phyloP scores from a whole-genome alignment of 2,329 filamentous ascomycete genomes.

The Hymenotorrendiella dingleyae region DNA sequence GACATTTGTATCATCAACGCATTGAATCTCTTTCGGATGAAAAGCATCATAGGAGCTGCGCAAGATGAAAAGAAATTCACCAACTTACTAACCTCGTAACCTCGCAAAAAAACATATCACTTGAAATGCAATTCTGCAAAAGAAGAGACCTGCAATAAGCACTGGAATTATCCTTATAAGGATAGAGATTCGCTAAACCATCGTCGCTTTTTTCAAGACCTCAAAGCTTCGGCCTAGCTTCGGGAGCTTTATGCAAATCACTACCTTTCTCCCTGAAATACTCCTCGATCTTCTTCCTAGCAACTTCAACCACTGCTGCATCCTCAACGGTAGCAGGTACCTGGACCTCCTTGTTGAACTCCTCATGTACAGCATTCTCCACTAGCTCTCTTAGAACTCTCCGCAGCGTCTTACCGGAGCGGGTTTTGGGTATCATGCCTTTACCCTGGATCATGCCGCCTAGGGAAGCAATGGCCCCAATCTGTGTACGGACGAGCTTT shows the following conservation, averaged over 20 bases:
- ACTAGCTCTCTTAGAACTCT: conserved; percentile 76
- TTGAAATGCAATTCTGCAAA: too few species aligned
- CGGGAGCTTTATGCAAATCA: conserved; percentile 23
- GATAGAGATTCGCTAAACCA: too few species aligned
- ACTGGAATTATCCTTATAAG: too few species aligned
- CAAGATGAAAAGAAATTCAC: too few species aligned
- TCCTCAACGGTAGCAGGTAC: conserved; percentile 87
- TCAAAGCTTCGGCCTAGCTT: conserved; percentile 44
- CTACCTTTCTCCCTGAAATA: conserved; percentile 57
- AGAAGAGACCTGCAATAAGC: too few species aligned
- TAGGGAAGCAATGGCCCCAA: conserved; percentile 79
- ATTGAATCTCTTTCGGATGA: too few species aligned
- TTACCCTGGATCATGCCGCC: conserved; percentile 81
- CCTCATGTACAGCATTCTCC: conserved; percentile 71
- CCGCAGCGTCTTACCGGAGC: conserved; percentile 85
- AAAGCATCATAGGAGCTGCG: too few species aligned
- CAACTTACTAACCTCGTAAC: too few species aligned
- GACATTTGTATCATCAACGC: too few species aligned
- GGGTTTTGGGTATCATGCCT: conserved; percentile 85
- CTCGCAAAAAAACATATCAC: too few species aligned
- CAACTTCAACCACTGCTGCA: conserved; percentile 64
- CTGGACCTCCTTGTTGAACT: conserved; percentile 65
- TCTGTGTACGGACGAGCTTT: conserved; percentile 65
- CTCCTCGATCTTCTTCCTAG: conserved; percentile 62
- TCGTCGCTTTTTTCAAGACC: too few species aligned